These are phyloP conservation scores for Ascochyta clinopodiicola DNA, from an alignment of 2,329 filamentous ascomycete species.

Conservation along the genomic window DNA sequence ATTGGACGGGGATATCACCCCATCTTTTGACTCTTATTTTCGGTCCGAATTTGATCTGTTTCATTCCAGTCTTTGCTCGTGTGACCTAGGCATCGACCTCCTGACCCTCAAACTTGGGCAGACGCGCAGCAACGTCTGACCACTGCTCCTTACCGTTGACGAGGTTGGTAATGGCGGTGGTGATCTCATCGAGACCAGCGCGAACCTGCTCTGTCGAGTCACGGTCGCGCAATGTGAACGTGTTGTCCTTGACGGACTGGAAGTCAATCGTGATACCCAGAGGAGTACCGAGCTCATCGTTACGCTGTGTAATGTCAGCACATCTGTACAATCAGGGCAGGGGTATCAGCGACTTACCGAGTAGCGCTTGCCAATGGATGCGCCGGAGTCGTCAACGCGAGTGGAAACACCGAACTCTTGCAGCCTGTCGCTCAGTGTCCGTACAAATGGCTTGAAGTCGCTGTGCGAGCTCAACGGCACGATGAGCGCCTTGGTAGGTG, in stretches of 20 bases:
- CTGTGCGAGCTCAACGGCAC: conserved; percentile 84
- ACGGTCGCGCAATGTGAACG: conserved; percentile 83
- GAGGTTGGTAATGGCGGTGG: conserved; percentile 72
- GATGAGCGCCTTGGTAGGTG: conserved; percentile 94
- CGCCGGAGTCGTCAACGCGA: conserved; percentile 87
- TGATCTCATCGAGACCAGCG: conserved; percentile 78
- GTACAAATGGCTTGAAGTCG: conserved; percentile 79
- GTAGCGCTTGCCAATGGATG: conserved; percentile 90
- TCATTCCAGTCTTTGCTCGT: background rate
- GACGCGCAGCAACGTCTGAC: conserved; percentile 74
- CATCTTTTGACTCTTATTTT: conserved; percentile 2
- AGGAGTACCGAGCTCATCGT: conserved; percentile 94
- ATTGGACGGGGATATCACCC: conserved; percentile 3
- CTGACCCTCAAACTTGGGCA: conserved; percentile 77
- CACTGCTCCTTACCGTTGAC: conserved; percentile 69
- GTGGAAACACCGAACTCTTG: conserved; percentile 79
- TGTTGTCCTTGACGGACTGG: conserved; percentile 87
- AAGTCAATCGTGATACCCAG: conserved; percentile 95
- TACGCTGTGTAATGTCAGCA: conserved; percentile 61
- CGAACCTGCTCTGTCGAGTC: conserved; percentile 92
- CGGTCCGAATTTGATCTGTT: background rate
- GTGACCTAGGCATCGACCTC: conserved; percentile 35
- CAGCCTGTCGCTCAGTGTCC: conserved; percentile 75
- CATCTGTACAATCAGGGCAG: background rate
- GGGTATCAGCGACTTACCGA: conserved; percentile 44